A percentile compares a stretch with the other conserved stretches of the same genome.
phyloP scores from a whole-genome alignment of 345 rosid species.

The Populus euphratica region DNA sequence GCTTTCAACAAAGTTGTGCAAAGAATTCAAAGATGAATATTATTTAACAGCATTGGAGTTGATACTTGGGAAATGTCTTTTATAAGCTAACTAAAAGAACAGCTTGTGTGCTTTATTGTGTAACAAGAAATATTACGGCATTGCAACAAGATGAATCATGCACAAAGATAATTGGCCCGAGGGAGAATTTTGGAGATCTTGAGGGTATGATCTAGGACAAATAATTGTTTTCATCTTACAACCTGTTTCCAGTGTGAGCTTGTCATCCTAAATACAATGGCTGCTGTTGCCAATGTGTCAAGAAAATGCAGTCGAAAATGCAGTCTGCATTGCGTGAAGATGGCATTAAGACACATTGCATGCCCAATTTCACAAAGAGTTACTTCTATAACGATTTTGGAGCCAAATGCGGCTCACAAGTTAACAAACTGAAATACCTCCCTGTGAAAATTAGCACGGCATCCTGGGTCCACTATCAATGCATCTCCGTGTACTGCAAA shows the following conservation, averaged over 20 bases:
- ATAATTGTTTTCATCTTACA: neutral
- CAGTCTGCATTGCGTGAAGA: neutral
- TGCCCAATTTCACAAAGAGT: neutral
- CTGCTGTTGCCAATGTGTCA: neutral
- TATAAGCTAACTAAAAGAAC: neutral
- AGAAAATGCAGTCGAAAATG: neutral
- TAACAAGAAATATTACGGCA: neutral
- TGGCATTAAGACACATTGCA: neutral
- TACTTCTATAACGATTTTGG: neutral
- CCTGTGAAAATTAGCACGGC: constrained; percentile 42
- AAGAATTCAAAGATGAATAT: neutral
- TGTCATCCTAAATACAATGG: neutral
- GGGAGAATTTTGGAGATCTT: neutral
- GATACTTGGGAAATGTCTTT: neutral
- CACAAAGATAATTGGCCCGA: neutral
- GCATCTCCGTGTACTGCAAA: constrained; percentile 67
- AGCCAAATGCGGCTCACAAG: neutral
- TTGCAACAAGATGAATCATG: neutral
- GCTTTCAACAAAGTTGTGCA: neutral
- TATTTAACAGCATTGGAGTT: neutral
- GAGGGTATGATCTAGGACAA: neutral
- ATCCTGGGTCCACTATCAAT: constrained; percentile 84
- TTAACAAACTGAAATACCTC: constrained; percentile 41
- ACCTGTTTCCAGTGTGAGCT: neutral
- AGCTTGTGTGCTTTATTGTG: neutral